Percentiles rank a stretch among this genome's conserved stretches.
Evolutionary conservation across 345 rosid species (phyloP).

Genomic region (Triadica sebifera): DNA sequence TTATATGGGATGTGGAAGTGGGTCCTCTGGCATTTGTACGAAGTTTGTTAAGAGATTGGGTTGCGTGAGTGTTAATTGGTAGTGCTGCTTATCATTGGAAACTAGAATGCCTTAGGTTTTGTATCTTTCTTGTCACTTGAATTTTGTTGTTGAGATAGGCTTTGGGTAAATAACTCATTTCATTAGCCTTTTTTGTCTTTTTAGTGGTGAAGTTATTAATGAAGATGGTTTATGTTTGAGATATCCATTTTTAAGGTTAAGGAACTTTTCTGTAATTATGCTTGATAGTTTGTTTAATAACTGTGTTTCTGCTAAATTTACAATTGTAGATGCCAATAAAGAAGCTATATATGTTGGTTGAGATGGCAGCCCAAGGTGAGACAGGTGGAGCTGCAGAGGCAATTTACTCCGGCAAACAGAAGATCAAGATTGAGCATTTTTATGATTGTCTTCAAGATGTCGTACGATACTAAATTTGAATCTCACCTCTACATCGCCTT

Average conservation of each 20-base stretch:
- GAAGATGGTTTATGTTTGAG: background rate
- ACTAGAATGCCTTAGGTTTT: too few relatives aligned
- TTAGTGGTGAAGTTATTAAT: background rate
- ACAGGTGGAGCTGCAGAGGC: constrained; percentile 74
- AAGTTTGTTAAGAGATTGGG: background rate
- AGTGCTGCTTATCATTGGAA: too few relatives aligned
- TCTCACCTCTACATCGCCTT: background rate
- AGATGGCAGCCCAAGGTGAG: constrained; percentile 96
- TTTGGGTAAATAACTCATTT: too few relatives aligned
- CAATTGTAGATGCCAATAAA: constrained; percentile 53
- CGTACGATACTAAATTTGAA: constrained; percentile 43
- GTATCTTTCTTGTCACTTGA: too few relatives aligned
- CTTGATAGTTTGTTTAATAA: background rate
- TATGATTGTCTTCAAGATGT: constrained; percentile 78
- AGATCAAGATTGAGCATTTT: constrained; percentile 69
- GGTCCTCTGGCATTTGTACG: background rate
- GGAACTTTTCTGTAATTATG: background rate
- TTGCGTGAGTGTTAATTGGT: background rate
- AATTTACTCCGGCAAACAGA: constrained; percentile 60
- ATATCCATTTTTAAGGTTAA: background rate
- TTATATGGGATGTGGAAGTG: background rate
- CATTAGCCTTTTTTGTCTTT: background rate
- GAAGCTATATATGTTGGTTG: constrained; percentile 79
- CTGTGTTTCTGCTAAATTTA: constrained; percentile 10
- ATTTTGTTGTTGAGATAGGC: too few relatives aligned